Conservation (phyloP, 805 yeast genomes). For the Kuraishia hungarica region DNA sequence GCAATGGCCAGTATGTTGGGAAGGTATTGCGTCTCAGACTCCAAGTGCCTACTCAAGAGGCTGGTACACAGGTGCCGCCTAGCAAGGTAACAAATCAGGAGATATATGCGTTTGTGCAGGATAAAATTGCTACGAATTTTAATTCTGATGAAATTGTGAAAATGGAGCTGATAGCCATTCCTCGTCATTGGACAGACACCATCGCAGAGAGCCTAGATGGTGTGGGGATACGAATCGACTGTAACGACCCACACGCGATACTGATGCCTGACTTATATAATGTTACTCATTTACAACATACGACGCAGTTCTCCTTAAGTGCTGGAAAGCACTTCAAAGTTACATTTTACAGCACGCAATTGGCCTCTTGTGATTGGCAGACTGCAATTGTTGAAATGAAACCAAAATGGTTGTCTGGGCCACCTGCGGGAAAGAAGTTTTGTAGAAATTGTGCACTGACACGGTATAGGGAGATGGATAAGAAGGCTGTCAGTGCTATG, state of each 20-base stretch:
- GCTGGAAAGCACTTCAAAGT: constrained; percentile 19
- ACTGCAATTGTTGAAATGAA: constrained; percentile 31
- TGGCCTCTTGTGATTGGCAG: background rate
- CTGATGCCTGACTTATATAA: constrained; percentile 18
- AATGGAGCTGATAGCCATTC: constrained; percentile 8
- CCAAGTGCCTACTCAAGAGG: constrained; percentile 25
- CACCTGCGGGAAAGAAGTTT: constrained; percentile 17
- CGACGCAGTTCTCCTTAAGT: background rate
- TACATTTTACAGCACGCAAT: constrained; percentile 4
- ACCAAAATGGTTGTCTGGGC: constrained; percentile 43
- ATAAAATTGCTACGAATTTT: constrained; percentile 4
- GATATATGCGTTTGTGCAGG: constrained; percentile 29
- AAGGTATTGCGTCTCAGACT: constrained; percentile 29
- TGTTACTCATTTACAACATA: background rate
- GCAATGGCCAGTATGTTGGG: constrained; percentile 20
- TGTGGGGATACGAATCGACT: constrained; percentile 2
- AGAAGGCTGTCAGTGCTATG: no score
- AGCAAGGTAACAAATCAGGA: constrained; percentile 14
- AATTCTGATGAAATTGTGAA: constrained; percentile 8
- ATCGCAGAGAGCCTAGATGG: background rate
- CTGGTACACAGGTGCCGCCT: constrained; percentile 28
- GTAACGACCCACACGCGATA: constrained; percentile 14
- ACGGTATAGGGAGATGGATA: constrained; percentile 19
- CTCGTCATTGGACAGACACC: background rate
- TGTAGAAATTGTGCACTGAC: constrained; percentile 40